Percentiles rank a stretch among this genome's conserved stretches.
Conservation (phyloP, 768 basidiomycete genomes). For the Suillus lakei region DNA sequence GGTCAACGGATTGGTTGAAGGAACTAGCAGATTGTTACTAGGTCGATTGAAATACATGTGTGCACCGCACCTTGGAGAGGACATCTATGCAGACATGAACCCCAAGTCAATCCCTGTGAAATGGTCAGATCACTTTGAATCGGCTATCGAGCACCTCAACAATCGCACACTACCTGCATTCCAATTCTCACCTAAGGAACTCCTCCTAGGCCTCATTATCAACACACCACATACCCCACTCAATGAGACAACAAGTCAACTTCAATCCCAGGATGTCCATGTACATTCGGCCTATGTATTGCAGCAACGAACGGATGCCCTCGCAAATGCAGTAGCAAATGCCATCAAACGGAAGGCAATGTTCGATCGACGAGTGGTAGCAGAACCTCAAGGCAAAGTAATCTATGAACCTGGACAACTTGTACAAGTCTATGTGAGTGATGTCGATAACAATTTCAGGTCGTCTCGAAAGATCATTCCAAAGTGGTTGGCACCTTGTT, state of each 20-base stretch:
- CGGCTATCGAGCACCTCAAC: neutral
- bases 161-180: neutral
- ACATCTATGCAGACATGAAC: conserved; percentile 21
- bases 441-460: conserved; percentile 27
- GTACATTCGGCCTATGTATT: conserved; percentile 33
- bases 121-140: conserved; percentile 40
- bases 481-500: conserved; percentile 37
- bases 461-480: conserved; percentile 34
- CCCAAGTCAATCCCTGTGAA: conserved; percentile 23
- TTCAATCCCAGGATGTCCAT: neutral
- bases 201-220: conserved; percentile 12
- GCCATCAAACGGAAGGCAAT: conserved; percentile 26
- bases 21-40: conserved; percentile 37
- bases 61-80: conserved; percentile 35
- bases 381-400: conserved; percentile 17
- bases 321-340: conserved; percentile 24
- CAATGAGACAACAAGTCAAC: neutral
- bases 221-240: conserved; percentile 11
- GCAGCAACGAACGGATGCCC: conserved; percentile 36
- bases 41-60: conserved; percentile 34
- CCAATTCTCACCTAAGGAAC: conserved; percentile 15
- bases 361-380: conserved; percentile 32
- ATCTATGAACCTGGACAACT: conserved; percentile 33
- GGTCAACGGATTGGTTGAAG: conserved; percentile 44
- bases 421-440: conserved; percentile 35